Evolutionary conservation across 805 yeast species (phyloP).

Genomic region (Wickerhamiella australiensis): DNA sequence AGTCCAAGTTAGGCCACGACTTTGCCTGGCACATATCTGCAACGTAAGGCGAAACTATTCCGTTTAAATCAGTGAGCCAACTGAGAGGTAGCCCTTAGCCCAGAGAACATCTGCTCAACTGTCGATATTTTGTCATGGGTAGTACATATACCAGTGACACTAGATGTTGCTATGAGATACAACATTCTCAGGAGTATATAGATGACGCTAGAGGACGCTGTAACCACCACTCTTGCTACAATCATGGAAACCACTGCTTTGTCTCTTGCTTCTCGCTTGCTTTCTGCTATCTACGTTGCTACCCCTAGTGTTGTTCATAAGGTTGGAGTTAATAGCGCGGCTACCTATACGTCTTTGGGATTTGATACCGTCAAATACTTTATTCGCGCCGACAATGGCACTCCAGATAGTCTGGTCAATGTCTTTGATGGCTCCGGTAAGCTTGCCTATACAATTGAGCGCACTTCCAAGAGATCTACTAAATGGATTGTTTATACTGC

Average conservation of each 20-base stretch:
- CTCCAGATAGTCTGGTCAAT: constrained; percentile 36
- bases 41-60: too few relatives aligned
- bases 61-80: too few relatives aligned
- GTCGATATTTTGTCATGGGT: too few relatives aligned
- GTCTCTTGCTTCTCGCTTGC: neutral
- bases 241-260: constrained; percentile 4
- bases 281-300: neutral
- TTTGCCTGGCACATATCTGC: too few relatives aligned
- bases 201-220: neutral
- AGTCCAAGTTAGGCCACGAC: too few relatives aligned
- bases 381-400: constrained; percentile 35
- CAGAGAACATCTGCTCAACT: too few relatives aligned
- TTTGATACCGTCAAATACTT: constrained; percentile 23
- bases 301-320: constrained; percentile 8
- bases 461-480: constrained; percentile 38
- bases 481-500: constrained; percentile 41
- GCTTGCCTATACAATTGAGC: constrained; percentile 39
- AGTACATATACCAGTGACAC: too few relatives aligned
- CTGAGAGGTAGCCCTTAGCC: too few relatives aligned
- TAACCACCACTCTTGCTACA: neutral
- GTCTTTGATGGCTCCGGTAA: constrained; percentile 38
- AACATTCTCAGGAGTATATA: neutral
- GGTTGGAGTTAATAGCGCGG: constrained; percentile 1
- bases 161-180: neutral
- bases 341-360: constrained; percentile 1